These are phyloP conservation scores for Cryptomeria japonica DNA, from an alignment of 75 land plant genomes.

Conservation along the genomic window DNA sequence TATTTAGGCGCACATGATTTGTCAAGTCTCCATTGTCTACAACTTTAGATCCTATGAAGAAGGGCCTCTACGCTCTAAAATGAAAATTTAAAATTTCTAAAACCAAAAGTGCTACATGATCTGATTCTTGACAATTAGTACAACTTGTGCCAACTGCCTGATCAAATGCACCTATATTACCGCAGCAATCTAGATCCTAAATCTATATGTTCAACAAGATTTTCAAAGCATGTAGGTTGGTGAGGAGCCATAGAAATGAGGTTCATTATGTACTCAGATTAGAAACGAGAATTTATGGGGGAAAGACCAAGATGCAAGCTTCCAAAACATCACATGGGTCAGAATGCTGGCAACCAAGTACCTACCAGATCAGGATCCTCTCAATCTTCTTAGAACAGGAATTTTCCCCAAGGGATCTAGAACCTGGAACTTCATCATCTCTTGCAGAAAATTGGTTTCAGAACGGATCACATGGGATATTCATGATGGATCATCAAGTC, in stretches of 20 bases:
- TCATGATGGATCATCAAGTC: too few relatives aligned
- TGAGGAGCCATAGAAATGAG: background rate
- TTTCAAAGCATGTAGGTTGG: background rate
- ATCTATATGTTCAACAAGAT: background rate
- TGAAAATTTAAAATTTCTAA: background rate
- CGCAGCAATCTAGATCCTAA: background rate
- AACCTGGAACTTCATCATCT: too few relatives aligned
- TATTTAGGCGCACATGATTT: background rate
- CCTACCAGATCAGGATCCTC: too few relatives aligned
- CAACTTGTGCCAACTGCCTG: background rate
- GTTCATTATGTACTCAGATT: background rate
- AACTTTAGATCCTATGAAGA: background rate
- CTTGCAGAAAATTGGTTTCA: too few relatives aligned
- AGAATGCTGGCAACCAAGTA: too few relatives aligned
- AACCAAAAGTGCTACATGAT: background rate
- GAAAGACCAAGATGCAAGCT: background rate
- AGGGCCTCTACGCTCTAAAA: background rate
- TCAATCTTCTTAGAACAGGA: too few relatives aligned
- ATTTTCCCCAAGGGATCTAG: too few relatives aligned
- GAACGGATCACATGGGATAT: too few relatives aligned
- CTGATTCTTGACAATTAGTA: background rate
- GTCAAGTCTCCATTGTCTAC: background rate
- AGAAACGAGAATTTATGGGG: background rate
- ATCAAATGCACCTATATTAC: background rate
- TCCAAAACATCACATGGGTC: too few relatives aligned